A percentile compares a stretch with the other conserved stretches of the same genome.
Evolutionary conservation across 345 rosid species (phyloP).

Genomic region (Euclidium syriacum): DNA sequence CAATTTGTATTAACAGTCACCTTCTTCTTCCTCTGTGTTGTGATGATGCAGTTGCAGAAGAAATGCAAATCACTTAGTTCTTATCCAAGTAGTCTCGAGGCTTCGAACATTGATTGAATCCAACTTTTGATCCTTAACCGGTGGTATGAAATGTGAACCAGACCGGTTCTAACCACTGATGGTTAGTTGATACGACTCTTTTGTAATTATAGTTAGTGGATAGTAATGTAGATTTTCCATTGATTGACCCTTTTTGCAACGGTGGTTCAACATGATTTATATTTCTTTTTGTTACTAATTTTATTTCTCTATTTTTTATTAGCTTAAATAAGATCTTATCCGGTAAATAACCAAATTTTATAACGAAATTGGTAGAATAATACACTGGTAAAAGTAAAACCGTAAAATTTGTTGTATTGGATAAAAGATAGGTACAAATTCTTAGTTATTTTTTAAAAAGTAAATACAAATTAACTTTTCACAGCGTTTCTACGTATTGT

Average conservation of each 20-base stretch:
- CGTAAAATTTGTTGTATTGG: no score
- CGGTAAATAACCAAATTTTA: no score
- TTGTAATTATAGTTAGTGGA: slow-evolving; percentile 4
- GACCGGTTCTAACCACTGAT: neutral
- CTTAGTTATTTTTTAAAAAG: no score
- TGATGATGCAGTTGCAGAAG: slow-evolving; percentile 3
- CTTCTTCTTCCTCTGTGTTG: neutral
- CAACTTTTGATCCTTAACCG: neutral
- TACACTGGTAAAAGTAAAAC: no score
- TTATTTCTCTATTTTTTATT: no score
- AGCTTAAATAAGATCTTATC: no score
- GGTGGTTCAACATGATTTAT: neutral
- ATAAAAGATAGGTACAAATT: no score
- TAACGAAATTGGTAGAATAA: no score
- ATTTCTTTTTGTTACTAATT: neutral
- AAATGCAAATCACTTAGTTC: slow-evolving; percentile 1
- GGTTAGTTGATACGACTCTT: neutral
- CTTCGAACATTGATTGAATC: neutral
- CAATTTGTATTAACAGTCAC: neutral
- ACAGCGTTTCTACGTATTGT: neutral
- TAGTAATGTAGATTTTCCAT: neutral
- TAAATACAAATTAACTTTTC: no score
- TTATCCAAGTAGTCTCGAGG: neutral
- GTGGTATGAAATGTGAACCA: neutral
- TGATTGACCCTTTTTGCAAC: neutral